Base-by-base conservation (phyloP, 805 yeast genomes). In the Teunomyces kruisii region DNA sequence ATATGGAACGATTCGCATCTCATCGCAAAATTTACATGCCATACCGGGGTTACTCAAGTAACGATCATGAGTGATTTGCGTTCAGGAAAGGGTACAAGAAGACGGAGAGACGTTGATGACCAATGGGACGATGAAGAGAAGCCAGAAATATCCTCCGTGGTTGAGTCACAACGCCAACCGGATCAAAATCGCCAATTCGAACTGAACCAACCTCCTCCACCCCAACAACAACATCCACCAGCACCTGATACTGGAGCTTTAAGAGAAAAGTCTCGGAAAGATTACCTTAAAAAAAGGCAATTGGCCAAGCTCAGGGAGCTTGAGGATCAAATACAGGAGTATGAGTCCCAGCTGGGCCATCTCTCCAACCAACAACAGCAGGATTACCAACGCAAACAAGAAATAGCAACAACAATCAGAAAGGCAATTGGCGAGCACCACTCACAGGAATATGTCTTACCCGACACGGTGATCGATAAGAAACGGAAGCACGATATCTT, bases 401-500 rank as follows among this genome's bases (percentile, higher is more conserved):
- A 51, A 13, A 46, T 62, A 1, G 55, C 52, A 32, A 48, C 51
- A 8, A 38, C 52, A 4, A 49, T 56, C 24, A 49, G 49, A 14
- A 52, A 47, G 16, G 37, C 48, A 4, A 31, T 36, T 17, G 43
- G 31, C 3, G 24, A 16, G 8, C 33, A n/a, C 4, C 43, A 28
- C n/a, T 14, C 32, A 19, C 31, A n/a, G n/a, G 27, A 28, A 14
- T 43, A 37, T 39, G 41, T 36, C 6, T 38, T 43, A 10, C 46
- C 35, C 7, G 50, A 47, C 5, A 38, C 9, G 10, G 16, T 36
- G 8, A 31, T 33, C 9, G 50, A 83, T 49, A 64, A 70, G 16
- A 75, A 76, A 50, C 61, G 83, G 22, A 86, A 84, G 57, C 75
- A 73, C 40, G 75, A 72, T 2, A 72, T 70, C 2, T 65, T 87